Percentiles rank a stretch among this genome's conserved stretches.
These are phyloP conservation scores for Domatiomyces catenatus DNA, from an alignment of 2,329 filamentous ascomycete genomes.

Conservation along the genomic window DNA sequence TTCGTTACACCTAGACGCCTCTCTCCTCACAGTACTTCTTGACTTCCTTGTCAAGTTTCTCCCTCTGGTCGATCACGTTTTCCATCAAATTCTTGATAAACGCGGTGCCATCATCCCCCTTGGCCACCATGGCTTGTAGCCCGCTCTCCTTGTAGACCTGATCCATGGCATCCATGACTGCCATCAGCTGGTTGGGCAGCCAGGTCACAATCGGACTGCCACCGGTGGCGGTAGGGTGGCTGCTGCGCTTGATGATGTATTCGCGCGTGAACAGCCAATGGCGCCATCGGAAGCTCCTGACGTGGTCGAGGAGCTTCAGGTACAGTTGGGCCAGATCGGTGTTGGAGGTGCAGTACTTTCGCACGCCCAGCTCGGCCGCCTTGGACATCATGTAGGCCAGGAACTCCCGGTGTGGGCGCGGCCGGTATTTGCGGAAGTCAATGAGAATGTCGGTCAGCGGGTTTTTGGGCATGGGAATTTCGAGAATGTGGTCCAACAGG, in stretches of 20 bases:
- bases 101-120: slow-evolving; percentile 2
- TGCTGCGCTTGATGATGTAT: slow-evolving; percentile 32
- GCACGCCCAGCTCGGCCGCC: slow-evolving; percentile 33
- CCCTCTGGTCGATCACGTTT: slow-evolving; percentile 21
- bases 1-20: slow-evolving; percentile 20
- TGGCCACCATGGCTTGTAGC: slow-evolving; percentile 2
- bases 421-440: slow-evolving; percentile 80
- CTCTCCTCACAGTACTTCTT: slow-evolving; percentile 32
- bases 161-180: slow-evolving; percentile 36
- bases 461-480: slow-evolving; percentile 75
- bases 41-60: slow-evolving; percentile 29
- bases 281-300: slow-evolving; percentile 35
- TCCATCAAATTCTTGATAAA: slow-evolving; percentile 24
- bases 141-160: slow-evolving; percentile 25
- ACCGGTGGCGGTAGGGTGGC: slow-evolving; percentile 33
- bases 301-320: slow-evolving; percentile 31
- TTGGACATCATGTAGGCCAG: slow-evolving; percentile 51
- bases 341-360: slow-evolving; percentile 22
- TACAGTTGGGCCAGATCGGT: slow-evolving; percentile 29
- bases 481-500: slow-evolving; percentile 71
- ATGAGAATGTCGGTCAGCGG: slow-evolving; percentile 75
- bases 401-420: slow-evolving; percentile 76
- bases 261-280: slow-evolving; percentile 35
- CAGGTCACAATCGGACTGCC: slow-evolving; percentile 36
- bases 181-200: slow-evolving; percentile 34